These are phyloP conservation scores for Chenopodium berlandieri DNA, from an alignment of 148 eudicot species.

Conservation along the genomic window DNA sequence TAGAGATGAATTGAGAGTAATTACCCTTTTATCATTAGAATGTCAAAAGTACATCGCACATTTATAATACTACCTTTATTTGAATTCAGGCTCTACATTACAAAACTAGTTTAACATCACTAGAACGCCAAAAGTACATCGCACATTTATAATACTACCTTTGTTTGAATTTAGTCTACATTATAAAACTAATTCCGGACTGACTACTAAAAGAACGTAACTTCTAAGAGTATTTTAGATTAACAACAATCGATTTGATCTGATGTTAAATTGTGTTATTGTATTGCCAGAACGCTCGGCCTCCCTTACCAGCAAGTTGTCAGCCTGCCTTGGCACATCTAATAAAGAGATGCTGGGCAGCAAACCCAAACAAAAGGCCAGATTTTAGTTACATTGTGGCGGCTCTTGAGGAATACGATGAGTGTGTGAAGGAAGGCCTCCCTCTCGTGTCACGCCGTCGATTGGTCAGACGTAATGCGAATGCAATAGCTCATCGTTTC, in stretches of 20 bases:
- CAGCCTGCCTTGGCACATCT: conserved; percentile 93
- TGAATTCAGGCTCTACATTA: too few species aligned
- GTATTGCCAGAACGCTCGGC: conserved; percentile 69
- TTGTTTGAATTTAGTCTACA: too few species aligned
- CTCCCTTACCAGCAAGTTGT: conserved; percentile 89
- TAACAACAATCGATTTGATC: neutral
- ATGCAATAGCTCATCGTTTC: conserved; percentile 55
- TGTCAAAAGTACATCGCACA: too few species aligned
- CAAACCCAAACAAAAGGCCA: conserved; percentile 84
- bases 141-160: too few species aligned
- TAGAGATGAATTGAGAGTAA: too few species aligned
- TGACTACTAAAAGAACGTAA: too few species aligned
- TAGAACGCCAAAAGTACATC: too few species aligned
- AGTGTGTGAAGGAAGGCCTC: conserved; percentile 87
- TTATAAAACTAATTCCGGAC: too few species aligned
- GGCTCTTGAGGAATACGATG: conserved; percentile 72
- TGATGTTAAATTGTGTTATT: neutral
- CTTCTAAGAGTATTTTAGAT: neutral
- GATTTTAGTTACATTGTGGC: conserved; percentile 80
- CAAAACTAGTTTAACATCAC: too few species aligned
- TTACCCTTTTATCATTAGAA: too few species aligned
- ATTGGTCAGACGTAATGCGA: conserved; percentile 48
- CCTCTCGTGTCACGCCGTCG: conserved; percentile 69
- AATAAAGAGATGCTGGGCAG: conserved; percentile 84
- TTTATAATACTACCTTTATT: too few species aligned